These are phyloP conservation scores for Leersia perrieri DNA, from an alignment of 176 grass and related monocot species.

Conservation along the genomic window DNA sequence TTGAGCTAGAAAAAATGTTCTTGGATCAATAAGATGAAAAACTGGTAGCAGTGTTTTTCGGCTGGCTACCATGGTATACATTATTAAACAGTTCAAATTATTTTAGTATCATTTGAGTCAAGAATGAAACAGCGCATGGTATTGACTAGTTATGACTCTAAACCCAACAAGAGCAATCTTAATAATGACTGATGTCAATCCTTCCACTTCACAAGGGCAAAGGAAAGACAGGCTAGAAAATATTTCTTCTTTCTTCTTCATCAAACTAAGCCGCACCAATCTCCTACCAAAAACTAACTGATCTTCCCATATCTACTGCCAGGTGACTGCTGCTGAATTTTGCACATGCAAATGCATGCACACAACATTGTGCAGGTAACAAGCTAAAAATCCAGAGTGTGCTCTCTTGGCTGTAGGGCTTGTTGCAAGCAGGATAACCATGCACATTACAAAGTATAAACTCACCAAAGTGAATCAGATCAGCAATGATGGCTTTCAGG, in stretches of 20 bases:
- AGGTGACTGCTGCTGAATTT: neutral
- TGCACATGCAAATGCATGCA: neutral
- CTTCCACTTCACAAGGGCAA: neutral
- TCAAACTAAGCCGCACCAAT: neutral
- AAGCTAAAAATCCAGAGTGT: neutral
- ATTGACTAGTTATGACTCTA: neutral
- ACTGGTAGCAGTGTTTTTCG: neutral
- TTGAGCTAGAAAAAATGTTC: neutral
- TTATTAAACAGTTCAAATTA: neutral
- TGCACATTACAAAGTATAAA: neutral
- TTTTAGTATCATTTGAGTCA: neutral
- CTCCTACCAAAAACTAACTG: neutral
- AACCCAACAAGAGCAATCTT: neutral
- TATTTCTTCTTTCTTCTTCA: neutral
- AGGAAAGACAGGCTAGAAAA: neutral
- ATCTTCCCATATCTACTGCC: neutral
- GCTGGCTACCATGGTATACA: neutral
- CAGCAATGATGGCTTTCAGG: neutral
- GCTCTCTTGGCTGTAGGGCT: neutral
- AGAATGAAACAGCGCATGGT: neutral
- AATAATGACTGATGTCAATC: neutral
- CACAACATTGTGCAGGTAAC: neutral
- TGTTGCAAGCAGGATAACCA: neutral
- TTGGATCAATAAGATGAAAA: neutral
- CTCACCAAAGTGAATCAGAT: neutral